Conservation (phyloP, 345 rosid species). For the Melaleuca alternifolia region DNA sequence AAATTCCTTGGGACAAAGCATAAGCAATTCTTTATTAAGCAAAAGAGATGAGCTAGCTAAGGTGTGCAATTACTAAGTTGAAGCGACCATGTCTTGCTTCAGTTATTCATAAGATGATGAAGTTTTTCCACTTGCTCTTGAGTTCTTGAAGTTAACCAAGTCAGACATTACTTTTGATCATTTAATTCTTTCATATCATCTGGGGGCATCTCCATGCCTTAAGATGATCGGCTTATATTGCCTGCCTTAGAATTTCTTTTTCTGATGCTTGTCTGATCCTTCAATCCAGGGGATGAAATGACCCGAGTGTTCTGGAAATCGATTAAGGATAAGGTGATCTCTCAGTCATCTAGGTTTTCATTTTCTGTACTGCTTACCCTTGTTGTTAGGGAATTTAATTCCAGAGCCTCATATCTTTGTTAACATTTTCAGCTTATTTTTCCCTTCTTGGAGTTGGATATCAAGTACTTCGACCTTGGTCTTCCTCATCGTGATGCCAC, state of each 20-base stretch:
- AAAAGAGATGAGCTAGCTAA: background rate
- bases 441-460: conserved; percentile 71
- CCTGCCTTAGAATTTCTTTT: background rate
- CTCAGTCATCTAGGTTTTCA: background rate
- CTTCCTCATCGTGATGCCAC: conserved; percentile 58
- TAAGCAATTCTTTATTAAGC: background rate
- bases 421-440: conserved; percentile 59
- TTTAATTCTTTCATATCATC: background rate
- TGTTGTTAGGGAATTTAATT: background rate
- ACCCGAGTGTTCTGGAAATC: conserved; percentile 85
- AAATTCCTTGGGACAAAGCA: background rate
- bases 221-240: background rate
- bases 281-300: conserved; percentile 90
- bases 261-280: background rate
- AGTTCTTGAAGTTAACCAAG: background rate
- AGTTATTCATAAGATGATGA: background rate
- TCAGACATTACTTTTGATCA: background rate
- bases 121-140: background rate
- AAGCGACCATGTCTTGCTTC: background rate
- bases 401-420: background rate
- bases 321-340: conserved; percentile 91
- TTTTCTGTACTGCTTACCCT: background rate
- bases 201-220: background rate
- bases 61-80: background rate
- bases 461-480: conserved; percentile 65